Evolutionary conservation across 1,284 basidiomycete species (phyloP).

Genomic region (Ceratobasidium sp.): DNA sequence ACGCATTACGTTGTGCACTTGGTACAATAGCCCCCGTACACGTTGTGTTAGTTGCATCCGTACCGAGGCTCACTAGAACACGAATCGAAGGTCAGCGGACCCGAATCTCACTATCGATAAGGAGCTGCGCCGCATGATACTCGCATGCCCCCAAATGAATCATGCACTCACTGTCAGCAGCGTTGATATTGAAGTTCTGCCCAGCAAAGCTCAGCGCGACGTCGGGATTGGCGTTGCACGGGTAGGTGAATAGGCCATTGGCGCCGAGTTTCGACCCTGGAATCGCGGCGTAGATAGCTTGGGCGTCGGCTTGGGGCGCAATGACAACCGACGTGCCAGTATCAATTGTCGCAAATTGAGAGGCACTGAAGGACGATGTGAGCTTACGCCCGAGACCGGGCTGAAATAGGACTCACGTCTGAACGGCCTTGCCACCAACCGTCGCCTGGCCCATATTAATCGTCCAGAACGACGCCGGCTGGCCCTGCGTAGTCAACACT

Average conservation of each 20-base stretch:
- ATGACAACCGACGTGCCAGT: conserved; percentile 65
- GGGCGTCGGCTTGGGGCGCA: conserved; percentile 68
- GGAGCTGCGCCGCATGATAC: not conserved
- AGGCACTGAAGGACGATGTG: not conserved
- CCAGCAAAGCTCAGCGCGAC: conserved; percentile 78
- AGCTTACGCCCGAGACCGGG: not conserved
- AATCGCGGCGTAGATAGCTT: conserved; percentile 67
- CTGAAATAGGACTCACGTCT: conserved; percentile 7
- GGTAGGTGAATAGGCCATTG: conserved; percentile 76
- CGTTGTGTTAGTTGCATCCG: conserved; percentile 33
- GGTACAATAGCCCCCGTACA: conserved; percentile 32
- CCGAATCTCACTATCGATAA: not conserved
- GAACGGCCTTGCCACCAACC: conserved; percentile 17
- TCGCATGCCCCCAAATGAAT: conserved; percentile 4
- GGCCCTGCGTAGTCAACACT: conserved; percentile 34
- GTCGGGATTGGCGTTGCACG: conserved; percentile 73
- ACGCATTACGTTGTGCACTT: conserved; percentile 34
- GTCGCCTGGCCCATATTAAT: conserved; percentile 28
- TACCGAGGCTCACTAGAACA: conserved; percentile 28
- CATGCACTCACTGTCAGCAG: conserved; percentile 48
- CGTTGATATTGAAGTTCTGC: conserved; percentile 70
- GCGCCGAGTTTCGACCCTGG: conserved; percentile 63
- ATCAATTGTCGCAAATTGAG: conserved; percentile 35
- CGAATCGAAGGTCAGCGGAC: not conserved
- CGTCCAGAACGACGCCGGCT: conserved; percentile 35